A percentile compares a stretch with the other conserved stretches of the same genome.
Evolutionary conservation across 257 asterid species (phyloP).

Genomic region (Capsicum chinense): DNA sequence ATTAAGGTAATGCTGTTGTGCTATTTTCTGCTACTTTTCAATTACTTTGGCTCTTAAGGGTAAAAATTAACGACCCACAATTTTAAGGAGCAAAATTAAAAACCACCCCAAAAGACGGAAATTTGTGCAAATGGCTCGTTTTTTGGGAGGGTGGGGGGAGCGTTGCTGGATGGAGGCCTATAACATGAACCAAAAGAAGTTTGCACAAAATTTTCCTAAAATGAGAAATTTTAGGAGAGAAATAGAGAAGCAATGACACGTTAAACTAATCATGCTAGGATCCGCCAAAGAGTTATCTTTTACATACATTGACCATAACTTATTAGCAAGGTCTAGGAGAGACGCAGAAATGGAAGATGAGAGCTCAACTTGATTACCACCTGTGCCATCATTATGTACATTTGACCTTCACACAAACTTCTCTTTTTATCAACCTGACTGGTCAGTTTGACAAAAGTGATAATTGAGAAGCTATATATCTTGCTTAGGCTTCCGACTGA

Average conservation of each 20-base stretch:
- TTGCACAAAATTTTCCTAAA: not conserved
- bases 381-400: slow-evolving; percentile 35
- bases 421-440: not conserved
- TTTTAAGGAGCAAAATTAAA: too few relatives aligned
- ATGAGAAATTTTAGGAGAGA: not conserved
- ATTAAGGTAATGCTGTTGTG: too few relatives aligned
- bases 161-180: not conserved
- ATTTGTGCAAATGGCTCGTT: not conserved
- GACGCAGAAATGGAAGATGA: slow-evolving; percentile 13
- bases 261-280: not conserved
- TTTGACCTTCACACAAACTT: slow-evolving; percentile 25
- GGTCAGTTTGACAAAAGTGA: slow-evolving; percentile 12
- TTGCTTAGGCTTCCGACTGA: slow-evolving; percentile 96
- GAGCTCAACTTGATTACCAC: slow-evolving; percentile 1
- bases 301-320: slow-evolving; percentile 15
- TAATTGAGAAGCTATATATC: slow-evolving; percentile 53
- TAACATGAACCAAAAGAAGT: not conserved
- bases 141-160: not conserved
- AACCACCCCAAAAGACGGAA: too few relatives aligned
- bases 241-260: not conserved
- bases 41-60: too few relatives aligned
- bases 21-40: too few relatives aligned
- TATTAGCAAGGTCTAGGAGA: slow-evolving; percentile 9
- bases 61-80: too few relatives aligned
- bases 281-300: not conserved